These are phyloP conservation scores for Cucurbitaria berberidis DNA, from an alignment of 2,329 filamentous ascomycete species.

Conservation along the genomic window DNA sequence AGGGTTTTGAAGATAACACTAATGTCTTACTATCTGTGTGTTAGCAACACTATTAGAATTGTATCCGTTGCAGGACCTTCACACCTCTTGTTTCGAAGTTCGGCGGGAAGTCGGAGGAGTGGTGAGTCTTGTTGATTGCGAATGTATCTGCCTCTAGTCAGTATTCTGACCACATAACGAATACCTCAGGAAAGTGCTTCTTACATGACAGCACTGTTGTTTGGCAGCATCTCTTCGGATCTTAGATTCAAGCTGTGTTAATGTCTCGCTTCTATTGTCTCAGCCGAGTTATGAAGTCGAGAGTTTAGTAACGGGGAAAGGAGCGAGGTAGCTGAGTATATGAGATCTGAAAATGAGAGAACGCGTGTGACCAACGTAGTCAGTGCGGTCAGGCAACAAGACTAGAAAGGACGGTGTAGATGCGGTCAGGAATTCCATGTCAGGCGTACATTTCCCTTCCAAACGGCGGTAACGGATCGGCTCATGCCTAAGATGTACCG, in stretches of 20 bases:
- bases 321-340: not conserved
- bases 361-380: not conserved
- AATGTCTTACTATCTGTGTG: no score
- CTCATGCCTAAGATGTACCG: no score
- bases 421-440: not conserved
- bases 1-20: no score
- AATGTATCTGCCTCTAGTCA: not conserved
- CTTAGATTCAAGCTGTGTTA: not conserved
- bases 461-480: not conserved
- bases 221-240: no score
- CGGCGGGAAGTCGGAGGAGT: conserved; percentile 16
- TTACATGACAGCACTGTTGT: not conserved
- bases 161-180: not conserved
- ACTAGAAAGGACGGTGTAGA: not conserved
- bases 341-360: not conserved
- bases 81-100: conserved; percentile 13
- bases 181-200: not conserved
- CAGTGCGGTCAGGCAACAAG: not conserved
- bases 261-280: not conserved
- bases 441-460: not conserved
- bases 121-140: conserved; percentile 11
- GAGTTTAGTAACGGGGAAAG: not conserved
- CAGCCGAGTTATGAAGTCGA: not conserved
- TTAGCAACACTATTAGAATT: no score
- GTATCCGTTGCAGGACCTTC: no score